These are phyloP conservation scores for Phialophora tarda DNA, from an alignment of 2,329 filamentous ascomycete species.

Conservation along the genomic window DNA sequence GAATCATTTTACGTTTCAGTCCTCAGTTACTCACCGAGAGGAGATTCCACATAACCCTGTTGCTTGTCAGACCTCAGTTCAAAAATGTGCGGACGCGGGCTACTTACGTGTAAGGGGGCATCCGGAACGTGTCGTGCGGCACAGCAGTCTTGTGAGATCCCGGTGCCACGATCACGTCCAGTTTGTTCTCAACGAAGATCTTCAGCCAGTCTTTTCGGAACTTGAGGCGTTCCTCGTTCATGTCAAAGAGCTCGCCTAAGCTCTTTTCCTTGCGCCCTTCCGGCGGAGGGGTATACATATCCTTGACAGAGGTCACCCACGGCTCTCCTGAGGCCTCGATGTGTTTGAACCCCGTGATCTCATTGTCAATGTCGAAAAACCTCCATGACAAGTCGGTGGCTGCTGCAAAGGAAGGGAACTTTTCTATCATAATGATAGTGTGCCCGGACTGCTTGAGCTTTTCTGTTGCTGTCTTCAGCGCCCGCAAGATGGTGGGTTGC, in stretches of 20 bases:
- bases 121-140: slow-evolving; percentile 62
- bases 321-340: slow-evolving; percentile 41
- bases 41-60: slow-evolving; percentile 62
- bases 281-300: slow-evolving; percentile 32
- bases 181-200: slow-evolving; percentile 45
- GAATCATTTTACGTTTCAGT: not conserved
- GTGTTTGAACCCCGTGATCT: slow-evolving; percentile 38
- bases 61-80: not conserved
- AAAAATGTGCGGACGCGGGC: not conserved
- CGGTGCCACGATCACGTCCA: slow-evolving; percentile 68
- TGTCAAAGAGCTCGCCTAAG: slow-evolving; percentile 26
- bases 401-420: slow-evolving; percentile 29
- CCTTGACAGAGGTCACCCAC: slow-evolving; percentile 30
- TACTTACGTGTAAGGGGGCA: slow-evolving; percentile 46
- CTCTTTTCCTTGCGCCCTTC: slow-evolving; percentile 24
- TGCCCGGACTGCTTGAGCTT: slow-evolving; percentile 47
- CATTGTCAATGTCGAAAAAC: slow-evolving; percentile 30
- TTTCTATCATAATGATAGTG: slow-evolving; percentile 54
- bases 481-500: slow-evolving; percentile 47
- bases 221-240: slow-evolving; percentile 26
- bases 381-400: slow-evolving; percentile 25
- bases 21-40: slow-evolving; percentile 52
- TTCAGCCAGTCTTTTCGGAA: slow-evolving; percentile 29
- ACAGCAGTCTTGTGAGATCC: slow-evolving; percentile 65
- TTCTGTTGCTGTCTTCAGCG: slow-evolving; percentile 48